Evolutionary conservation across 2,329 filamentous ascomycete species (phyloP).

Genomic region (Colletotrichum sp.): DNA sequence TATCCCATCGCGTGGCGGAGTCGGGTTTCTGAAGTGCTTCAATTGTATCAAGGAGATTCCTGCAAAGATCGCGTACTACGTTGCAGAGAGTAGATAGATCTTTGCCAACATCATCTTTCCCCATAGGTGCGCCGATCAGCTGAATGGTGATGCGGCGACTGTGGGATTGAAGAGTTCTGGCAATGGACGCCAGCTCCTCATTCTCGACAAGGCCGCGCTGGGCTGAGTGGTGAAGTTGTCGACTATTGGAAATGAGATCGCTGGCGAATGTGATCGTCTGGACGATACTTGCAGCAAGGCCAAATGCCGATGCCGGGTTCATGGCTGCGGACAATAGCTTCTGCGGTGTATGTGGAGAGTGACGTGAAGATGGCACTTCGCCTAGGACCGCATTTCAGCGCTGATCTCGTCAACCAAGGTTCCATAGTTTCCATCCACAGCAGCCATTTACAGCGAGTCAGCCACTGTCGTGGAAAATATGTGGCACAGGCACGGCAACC

Average conservation of each 20-base stretch:
- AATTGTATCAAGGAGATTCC: not conserved
- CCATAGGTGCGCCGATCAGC: not conserved
- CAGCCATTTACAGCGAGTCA: not conserved
- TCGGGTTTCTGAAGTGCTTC: not conserved
- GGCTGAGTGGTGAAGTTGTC: not conserved
- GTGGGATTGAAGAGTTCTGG: not conserved
- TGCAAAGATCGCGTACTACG: not conserved
- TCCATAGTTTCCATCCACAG: not conserved
- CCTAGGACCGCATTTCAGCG: not conserved
- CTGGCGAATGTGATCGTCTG: not conserved
- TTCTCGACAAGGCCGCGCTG: not conserved
- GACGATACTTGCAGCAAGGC: not conserved
- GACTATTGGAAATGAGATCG: not conserved
- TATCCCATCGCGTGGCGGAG: not conserved
- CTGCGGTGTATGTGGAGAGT: not conserved
- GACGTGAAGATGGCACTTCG: not conserved
- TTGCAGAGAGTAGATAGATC: not conserved
- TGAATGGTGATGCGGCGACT: not conserved
- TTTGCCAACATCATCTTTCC: not conserved
- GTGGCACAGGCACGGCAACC: not conserved
- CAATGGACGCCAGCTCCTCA: not conserved
- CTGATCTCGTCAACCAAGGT: not conserved
- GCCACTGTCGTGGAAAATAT: not conserved
- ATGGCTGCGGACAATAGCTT: not conserved
- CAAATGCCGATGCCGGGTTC: not conserved